These are phyloP conservation scores for Lithohypha guttulata DNA, from an alignment of 2,329 filamentous ascomycete species.

Conservation along the genomic window DNA sequence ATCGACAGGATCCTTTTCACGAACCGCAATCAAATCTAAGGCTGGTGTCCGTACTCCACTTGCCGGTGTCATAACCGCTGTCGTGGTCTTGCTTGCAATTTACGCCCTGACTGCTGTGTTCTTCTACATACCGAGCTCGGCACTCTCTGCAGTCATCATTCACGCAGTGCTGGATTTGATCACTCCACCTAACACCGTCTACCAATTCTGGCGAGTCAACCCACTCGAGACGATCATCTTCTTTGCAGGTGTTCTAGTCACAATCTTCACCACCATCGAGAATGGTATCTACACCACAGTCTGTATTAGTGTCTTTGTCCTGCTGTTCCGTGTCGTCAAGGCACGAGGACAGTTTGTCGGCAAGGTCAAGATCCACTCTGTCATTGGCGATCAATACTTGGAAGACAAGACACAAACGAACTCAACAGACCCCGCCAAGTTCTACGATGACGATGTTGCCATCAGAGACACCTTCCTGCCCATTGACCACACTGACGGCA, in stretches of 20 bases:
- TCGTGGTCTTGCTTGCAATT: conserved; percentile 78
- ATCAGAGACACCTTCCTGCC: conserved; percentile 74
- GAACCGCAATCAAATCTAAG: conserved; percentile 95
- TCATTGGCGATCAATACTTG: conserved; percentile 63
- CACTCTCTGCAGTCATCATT: conserved; percentile 81
- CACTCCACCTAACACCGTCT: conserved; percentile 79
- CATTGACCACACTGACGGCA: conserved; percentile 75
- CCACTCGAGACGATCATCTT: conserved; percentile 87
- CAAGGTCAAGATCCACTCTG: conserved; percentile 69
- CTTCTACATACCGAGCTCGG: conserved; percentile 79
- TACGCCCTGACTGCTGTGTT: conserved; percentile 83
- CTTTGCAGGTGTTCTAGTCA: conserved; percentile 83
- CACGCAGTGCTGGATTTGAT: conserved; percentile 90
- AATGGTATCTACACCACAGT: conserved; percentile 87
- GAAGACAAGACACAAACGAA: conserved; percentile 45
- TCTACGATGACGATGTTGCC: conserved; percentile 22
- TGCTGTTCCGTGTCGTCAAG: conserved; percentile 75
- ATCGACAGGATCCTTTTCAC: conserved; percentile 87
- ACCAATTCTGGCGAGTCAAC: conserved; percentile 90
- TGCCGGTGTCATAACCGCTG: conserved; percentile 75
- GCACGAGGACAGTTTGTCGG: conserved; percentile 77
- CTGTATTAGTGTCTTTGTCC: conserved; percentile 60
- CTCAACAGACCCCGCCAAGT: neutral
- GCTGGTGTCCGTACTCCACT: conserved; percentile 87
- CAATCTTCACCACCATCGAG: conserved; percentile 79